Percentiles rank a stretch among this genome's conserved stretches.
phyloP scores from a whole-genome alignment of 2,329 filamentous ascomycete species.

The Colletotrichum lentis region DNA sequence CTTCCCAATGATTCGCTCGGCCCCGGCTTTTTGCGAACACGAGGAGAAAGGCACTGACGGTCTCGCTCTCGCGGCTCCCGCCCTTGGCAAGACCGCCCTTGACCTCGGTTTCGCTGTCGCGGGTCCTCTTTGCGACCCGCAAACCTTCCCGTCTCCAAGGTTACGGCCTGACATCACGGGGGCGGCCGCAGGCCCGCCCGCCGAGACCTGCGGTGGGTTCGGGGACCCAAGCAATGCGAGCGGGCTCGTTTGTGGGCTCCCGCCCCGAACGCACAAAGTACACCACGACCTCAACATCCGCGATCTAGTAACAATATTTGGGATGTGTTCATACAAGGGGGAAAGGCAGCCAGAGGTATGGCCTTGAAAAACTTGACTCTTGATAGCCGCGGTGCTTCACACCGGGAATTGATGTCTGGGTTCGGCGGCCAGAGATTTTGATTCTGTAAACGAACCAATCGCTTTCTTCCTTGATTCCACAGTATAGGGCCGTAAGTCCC shows the following conservation, averaged over 20 bases:
- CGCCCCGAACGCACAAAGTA: not conserved
- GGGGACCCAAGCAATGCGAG: not conserved
- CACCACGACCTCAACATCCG: not conserved
- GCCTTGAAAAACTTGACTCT: not conserved
- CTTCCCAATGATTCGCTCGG: not conserved
- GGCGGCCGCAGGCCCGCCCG: not conserved
- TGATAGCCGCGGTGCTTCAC: not conserved
- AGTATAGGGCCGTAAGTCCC: not conserved
- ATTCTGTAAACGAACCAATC: not conserved
- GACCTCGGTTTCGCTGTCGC: not conserved
- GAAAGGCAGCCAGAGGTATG: not conserved
- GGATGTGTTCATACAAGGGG: fast-evolving
- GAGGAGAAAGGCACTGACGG: not conserved
- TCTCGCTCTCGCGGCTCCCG: not conserved
- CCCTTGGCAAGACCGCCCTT: not conserved
- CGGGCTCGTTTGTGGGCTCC: no score
- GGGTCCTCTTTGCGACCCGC: not conserved
- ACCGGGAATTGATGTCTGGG: not conserved
- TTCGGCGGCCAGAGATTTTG: not conserved
- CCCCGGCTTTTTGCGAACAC: not conserved
- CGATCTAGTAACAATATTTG: not conserved
- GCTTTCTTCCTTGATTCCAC: not conserved
- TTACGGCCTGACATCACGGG: not conserved
- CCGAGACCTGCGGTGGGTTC: not conserved
- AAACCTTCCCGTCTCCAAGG: not conserved